Evolutionary conservation across 1,139 yeast species (phyloP).

Genomic region (Zygosaccharomyces sapae): DNA sequence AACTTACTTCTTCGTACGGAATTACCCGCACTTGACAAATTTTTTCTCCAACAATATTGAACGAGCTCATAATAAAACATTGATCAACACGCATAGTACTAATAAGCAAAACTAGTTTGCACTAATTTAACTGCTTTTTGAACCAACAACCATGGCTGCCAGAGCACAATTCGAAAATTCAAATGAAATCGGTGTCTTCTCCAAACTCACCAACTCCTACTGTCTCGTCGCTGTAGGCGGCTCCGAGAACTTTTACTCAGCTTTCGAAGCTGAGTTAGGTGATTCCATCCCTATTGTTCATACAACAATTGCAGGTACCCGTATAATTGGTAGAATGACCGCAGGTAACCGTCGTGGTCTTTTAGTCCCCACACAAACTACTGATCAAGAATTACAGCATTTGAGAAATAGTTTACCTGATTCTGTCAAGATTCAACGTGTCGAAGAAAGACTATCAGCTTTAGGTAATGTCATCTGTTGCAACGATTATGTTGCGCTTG

Average conservation of each 20-base stretch:
- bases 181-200: constrained; percentile 96
- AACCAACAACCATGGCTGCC: constrained; percentile 43
- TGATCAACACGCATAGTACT: background rate
- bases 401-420: constrained; percentile 97
- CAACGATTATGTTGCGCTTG: constrained; percentile 97
- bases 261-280: constrained; percentile 95
- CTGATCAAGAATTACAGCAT: constrained; percentile 99
- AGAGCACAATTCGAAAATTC: constrained; percentile 88
- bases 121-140: background rate
- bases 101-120: background rate
- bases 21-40: background rate
- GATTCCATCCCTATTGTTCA: constrained; percentile 95
- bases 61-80: background rate
- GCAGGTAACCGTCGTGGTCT: constrained; percentile 98
- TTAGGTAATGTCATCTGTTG: constrained; percentile 97
- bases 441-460: constrained; percentile 95
- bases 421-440: constrained; percentile 90
- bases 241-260: constrained; percentile 93
- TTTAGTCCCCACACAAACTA: constrained; percentile 94
- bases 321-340: constrained; percentile 97
- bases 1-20: background rate
- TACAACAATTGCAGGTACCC: constrained; percentile 96
- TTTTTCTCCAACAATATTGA: background rate
- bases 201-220: constrained; percentile 94
- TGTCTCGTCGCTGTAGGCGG: constrained; percentile 98